Evolutionary conservation across 257 asterid species (phyloP), one percentile per base, ranked within the genome.

Genomic region (Solanum virginianum): DNA sequence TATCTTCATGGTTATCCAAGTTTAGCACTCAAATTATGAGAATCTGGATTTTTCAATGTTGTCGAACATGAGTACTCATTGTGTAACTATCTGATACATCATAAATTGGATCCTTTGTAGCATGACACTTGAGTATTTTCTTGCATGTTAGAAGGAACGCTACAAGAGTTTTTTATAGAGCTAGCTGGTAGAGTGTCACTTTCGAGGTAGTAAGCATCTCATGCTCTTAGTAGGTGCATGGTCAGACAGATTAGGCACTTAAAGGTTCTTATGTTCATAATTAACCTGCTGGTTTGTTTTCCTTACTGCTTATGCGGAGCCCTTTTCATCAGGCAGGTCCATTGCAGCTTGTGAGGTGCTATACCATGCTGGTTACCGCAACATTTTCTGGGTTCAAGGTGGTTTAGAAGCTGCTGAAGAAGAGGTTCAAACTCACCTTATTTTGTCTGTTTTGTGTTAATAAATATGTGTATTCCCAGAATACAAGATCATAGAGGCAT

Each of bases 301-400:
- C 81, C 59, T 49, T 8, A 45, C 59, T 75, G 45, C 45, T 77
- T 59, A 51, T 51, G 82, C 14, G 82, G 59, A 89, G 84, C 85
- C 88, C 60, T 87, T 90, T 85, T 85, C 82, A 91, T 89, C 92
- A 89, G 91, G 88, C 92, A 96, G 99, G 92, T 96, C 99, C 87
- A 97, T 96, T 90, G 99, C 99, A 80, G 99, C 99, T 89, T 96
- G 97, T 93, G 99, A 96, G 89, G 82, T 90, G 89, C 89, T 96
- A 82, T 81, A 90, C 70, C 93, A 93, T 88, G 94, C 95, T 86
- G 98, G 98, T 65, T 96, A 94, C 81, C 88, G 85, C 70, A 96
- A 94, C 90, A 84, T 94, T 80, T 96, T 93, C 83, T 96, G 98
- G 99, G 93, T 96, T 90, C 98, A 93, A 91, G 97, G 95, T 49